These are phyloP conservation scores for Podospora pseudoanserina DNA, from an alignment of 495 filamentous ascomycete genomes.

Conservation along the genomic window DNA sequence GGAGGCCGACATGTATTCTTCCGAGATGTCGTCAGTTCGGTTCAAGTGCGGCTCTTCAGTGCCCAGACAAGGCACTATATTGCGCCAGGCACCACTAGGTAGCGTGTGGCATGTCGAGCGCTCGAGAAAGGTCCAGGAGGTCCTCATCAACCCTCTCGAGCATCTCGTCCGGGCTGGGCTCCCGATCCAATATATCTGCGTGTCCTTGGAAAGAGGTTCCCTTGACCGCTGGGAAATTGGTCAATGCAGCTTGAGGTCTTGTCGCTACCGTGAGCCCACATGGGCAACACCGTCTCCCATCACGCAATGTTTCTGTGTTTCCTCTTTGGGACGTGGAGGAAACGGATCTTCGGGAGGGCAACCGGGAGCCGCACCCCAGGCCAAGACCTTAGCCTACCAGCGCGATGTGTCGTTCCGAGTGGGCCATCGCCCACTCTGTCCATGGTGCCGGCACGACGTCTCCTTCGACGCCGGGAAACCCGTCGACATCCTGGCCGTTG, in stretches of 20 bases:
- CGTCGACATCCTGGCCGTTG: conserved; percentile 6
- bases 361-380: conserved; percentile 15
- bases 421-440: conserved; percentile 12
- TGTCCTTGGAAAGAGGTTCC: not conserved
- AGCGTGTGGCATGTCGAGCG: not conserved
- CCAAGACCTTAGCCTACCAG: conserved; percentile 19
- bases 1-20: not conserved
- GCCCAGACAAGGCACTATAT: conserved; percentile 10
- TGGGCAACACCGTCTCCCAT: not conserved
- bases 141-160: not conserved
- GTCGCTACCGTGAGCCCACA: not conserved
- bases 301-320: conserved; percentile 12
- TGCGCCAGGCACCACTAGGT: not conserved
- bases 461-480: conserved; percentile 2
- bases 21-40: conserved; percentile 1
- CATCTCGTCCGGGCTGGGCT: not conserved
- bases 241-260: conserved; percentile 4
- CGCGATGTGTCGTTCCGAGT: conserved; percentile 18
- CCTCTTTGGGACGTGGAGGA: conserved; percentile 15
- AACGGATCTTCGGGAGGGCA: conserved; percentile 19
- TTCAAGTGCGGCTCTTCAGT: conserved; percentile 1
- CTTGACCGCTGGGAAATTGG: conserved; percentile 2
- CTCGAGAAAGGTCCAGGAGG: not conserved
- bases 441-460: conserved; percentile 14
- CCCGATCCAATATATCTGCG: conserved; percentile 2